Evolutionary conservation across 139 green algal genomes (phyloP), one percentile per base, ranked within the genome.

Genomic region (Deuterostichococcus epilithicus): DNA sequence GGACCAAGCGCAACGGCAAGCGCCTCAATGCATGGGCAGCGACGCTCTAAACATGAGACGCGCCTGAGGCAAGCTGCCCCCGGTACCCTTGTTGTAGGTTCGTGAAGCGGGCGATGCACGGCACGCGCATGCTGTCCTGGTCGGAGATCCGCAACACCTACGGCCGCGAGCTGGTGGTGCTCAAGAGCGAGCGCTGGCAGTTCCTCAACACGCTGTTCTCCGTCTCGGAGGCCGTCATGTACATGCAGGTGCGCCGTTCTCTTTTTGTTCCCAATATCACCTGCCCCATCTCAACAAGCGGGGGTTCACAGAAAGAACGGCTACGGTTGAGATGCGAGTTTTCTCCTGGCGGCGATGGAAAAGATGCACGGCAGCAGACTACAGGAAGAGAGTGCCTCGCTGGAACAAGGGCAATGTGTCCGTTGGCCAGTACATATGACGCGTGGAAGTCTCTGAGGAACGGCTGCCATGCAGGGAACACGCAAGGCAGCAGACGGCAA

Each of bases 121-220:
- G 94, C 60, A 98, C 93, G 4, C 85, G 84, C 72, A 98, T 98
- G 93, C 81, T 98, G 76, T 85, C 63, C 63, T 90, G 83, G 74
- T 52, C 75, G 8, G 92, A 96, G 82, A 88, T 96, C 72, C 84
- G 87, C 1, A 75, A 90, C 36, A 76, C 82, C 18, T 97, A 97
- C 78, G 94, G 94, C 33, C 85, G 93, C 1, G 91, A 98, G 83
- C 79, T 95, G 42, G 90, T 98, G 28, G 92, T 97, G 71, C 87
- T 99, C 60, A 76, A 84, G 35, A 90, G 95, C 60, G 91, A 97
- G 81, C 88, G 94, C 68, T 98, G 89, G 82, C 81, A 89, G 69
- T 98, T 98, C 81, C 87, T 98, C 80, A 98, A 98, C 89, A 99
- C 94, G 0, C 83, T 98, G 1, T 98, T 98, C 89, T 91, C 77